These are phyloP conservation scores for Thraustochytrium sp. DNA, from an alignment of 352 stramenopile genomes.

Conservation along the genomic window DNA sequence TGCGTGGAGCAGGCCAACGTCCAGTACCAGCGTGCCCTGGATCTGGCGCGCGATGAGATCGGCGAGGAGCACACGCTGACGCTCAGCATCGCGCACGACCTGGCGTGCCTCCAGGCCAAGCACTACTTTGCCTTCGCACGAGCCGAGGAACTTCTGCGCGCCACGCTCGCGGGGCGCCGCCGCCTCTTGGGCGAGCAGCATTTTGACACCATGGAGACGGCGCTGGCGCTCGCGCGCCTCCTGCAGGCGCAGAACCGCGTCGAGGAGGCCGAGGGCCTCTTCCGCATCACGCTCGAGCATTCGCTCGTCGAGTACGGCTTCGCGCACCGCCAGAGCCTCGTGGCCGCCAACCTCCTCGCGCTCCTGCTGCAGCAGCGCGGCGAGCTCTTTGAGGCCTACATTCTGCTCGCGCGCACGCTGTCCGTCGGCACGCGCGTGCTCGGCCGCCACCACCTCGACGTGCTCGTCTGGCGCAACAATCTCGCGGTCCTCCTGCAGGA, in stretches of 20 bases:
- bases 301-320: slow-evolving; percentile 27
- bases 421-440: slow-evolving; percentile 1
- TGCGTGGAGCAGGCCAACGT: slow-evolving; percentile 25
- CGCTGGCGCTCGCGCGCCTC: slow-evolving; percentile 1
- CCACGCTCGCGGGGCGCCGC: not conserved
- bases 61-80: not conserved
- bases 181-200: not conserved
- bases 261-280: slow-evolving; percentile 24
- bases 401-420: slow-evolving; percentile 10
- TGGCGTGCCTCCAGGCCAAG: slow-evolving; percentile 33
- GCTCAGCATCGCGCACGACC: slow-evolving; percentile 12
- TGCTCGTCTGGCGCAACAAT: slow-evolving; percentile 36
- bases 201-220: not conserved
- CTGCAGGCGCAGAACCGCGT: slow-evolving; percentile 15
- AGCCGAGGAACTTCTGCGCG: slow-evolving; percentile 4
- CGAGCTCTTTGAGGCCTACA: slow-evolving; percentile 22
- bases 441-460: slow-evolving; percentile 2
- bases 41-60: slow-evolving; percentile 15
- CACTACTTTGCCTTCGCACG: slow-evolving; percentile 8
- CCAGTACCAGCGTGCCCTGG: slow-evolving; percentile 15
- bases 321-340: slow-evolving; percentile 5
- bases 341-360: slow-evolving; percentile 19
- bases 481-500: slow-evolving; percentile 24
- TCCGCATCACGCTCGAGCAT: not conserved
- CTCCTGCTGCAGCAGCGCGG: slow-evolving; percentile 22